Evolutionary conservation across 495 filamentous ascomycete genomes (phyloP), one percentile per base, ranked within the genome.

Genomic region (Podospora anserina): DNA sequence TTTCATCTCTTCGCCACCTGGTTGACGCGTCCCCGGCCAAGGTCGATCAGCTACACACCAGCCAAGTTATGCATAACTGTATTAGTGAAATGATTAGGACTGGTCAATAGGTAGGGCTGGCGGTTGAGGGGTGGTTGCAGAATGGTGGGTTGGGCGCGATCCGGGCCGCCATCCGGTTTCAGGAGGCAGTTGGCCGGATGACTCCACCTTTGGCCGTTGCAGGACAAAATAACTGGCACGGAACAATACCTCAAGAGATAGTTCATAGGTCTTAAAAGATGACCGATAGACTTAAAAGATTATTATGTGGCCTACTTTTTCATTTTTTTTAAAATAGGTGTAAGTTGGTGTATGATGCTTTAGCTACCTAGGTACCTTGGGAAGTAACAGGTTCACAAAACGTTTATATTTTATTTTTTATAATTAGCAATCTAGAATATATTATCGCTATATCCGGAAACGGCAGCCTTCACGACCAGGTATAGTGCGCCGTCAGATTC

Each of bases 391-490:
- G 1, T 23, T 23, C 20, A 23, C 20, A 23, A 23, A 23, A 23
- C 20, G 20, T 23, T 23, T 23, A 23, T 23, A 23, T 23, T 23
- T 23, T 23, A 23, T 23, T 23, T 23, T 23, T 1, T 23, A 39
- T 39, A 39, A 4, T 39, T 6, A 13, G 4, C 27, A 61, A 61
- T 61, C 1, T 20, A 61, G 59, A 61, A 61, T 23, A 7, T 61
- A 20, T 20, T 61, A 20, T 61, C 59, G 59, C 20, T 61, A 20
- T 20, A 61, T 32, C 59, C 59, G 27, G 59, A 61, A 61, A 61
- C 27, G 59, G 7, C 5, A 16, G 0, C 59, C 59, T 61, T 26
- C 59, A 4, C 5, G 2, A 61, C 27, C 59, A 2, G 7, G 26
- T 32, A 61, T 61, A 61, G 59, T 20, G 59, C 59, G 9, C 20